These are phyloP conservation scores for Penicillium digitatum DNA, from an alignment of 2,329 filamentous ascomycete species.

Conservation along the genomic window DNA sequence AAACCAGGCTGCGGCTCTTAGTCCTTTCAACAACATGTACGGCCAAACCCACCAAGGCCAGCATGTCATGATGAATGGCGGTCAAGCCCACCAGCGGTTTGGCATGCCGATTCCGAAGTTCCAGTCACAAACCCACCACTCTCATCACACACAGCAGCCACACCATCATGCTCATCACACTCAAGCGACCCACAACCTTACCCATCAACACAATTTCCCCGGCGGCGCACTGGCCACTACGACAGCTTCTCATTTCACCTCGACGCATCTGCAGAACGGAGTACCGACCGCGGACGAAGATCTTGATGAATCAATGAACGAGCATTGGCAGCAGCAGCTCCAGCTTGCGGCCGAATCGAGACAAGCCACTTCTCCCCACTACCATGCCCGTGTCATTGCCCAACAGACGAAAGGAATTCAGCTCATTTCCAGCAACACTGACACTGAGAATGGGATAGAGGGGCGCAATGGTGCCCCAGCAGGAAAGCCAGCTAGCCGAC, in stretches of 20 bases:
- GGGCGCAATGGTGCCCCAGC: conserved; percentile 63
- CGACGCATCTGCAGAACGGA: conserved; percentile 58
- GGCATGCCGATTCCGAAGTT: conserved; percentile 49
- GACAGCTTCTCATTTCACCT: conserved; percentile 55
- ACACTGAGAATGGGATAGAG: conserved; percentile 50
- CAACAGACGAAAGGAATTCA: conserved; percentile 47
- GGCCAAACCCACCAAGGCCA: conserved; percentile 47
- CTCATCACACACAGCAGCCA: conserved; percentile 43
- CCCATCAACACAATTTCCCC: conserved; percentile 51
- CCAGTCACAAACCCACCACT: conserved; percentile 46
- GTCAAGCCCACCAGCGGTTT: conserved; percentile 48
- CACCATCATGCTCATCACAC: conserved; percentile 45
- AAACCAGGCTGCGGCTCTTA: conserved; percentile 42
- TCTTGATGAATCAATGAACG: conserved; percentile 56
- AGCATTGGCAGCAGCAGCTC: conserved; percentile 86
- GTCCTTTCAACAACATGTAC: conserved; percentile 47
- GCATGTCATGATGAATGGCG: conserved; percentile 50
- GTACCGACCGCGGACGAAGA: conserved; percentile 54
- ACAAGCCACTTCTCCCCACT: conserved; percentile 64
- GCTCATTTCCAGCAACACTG: conserved; percentile 47
- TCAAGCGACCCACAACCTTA: conserved; percentile 42
- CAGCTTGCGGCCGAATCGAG: conserved; percentile 71
- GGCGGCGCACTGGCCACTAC: conserved; percentile 44
- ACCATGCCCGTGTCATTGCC: conserved; percentile 58
- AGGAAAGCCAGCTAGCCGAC: conserved; percentile 54